Conservation (phyloP, 495 filamentous ascomycete species). For the Rhypophila decipiens region DNA sequence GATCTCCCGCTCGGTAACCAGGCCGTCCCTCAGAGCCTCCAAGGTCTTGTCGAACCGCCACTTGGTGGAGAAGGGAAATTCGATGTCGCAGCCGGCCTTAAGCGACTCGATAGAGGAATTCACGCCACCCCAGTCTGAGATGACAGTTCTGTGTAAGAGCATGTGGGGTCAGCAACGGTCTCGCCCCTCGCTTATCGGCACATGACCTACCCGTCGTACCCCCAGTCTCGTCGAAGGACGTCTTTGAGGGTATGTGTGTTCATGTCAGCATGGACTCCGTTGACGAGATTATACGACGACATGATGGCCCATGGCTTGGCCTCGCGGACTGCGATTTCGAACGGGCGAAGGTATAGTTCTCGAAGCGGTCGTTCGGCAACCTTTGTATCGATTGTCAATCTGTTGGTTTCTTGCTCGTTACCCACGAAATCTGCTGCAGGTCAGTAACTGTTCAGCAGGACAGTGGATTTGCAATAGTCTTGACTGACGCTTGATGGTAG, state of each 20-base stretch:
- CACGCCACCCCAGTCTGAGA: constrained; percentile 68
- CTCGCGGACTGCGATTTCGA: constrained; percentile 76
- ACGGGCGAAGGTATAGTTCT: constrained; percentile 77
- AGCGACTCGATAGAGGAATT: constrained; percentile 68
- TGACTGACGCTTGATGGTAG: constrained; percentile 66
- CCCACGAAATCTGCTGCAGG: constrained; percentile 58
- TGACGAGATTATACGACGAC: constrained; percentile 81
- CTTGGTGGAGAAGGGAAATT: constrained; percentile 69
- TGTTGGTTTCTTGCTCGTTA: constrained; percentile 80
- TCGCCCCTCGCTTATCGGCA: not conserved
- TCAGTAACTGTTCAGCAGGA: constrained; percentile 18
- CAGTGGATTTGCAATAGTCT: not conserved
- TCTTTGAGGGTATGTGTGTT: constrained; percentile 62
- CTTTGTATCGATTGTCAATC: constrained; percentile 64
- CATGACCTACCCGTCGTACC: constrained; percentile 55
- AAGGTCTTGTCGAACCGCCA: constrained; percentile 64
- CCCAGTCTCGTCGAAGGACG: constrained; percentile 72
- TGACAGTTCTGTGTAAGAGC: constrained; percentile 48
- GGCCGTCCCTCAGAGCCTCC: constrained; percentile 55
- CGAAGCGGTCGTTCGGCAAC: constrained; percentile 67
- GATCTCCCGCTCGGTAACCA: constrained; percentile 43
- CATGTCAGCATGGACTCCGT: constrained; percentile 72
- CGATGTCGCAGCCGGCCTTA: constrained; percentile 68
- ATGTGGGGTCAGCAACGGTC: constrained; percentile 11
- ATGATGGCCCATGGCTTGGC: constrained; percentile 73